Base-by-base conservation (phyloP, 176 grass and related monocot genomes). In the Phoenix roebelenii region DNA sequence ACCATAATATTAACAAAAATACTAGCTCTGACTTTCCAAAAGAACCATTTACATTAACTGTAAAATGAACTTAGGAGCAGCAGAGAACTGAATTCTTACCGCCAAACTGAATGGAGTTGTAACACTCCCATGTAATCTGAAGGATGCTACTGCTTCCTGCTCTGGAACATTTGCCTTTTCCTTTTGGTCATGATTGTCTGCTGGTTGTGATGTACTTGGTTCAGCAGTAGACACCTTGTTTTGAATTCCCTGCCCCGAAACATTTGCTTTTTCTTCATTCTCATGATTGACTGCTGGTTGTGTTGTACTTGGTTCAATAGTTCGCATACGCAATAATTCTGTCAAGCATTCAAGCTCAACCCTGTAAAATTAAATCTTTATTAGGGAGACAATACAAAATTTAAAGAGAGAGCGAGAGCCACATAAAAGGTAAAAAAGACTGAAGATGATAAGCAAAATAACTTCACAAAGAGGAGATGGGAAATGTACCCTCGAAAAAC, bases 281-380 rank as follows among this genome's bases (percentile, higher is more conserved):
- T 60, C 65, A 26, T 0, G 18, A 15, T 68, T 60, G 23, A 57
- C 71, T 10, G 17, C 24, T 54, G 77, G 54, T 51, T 71, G 20
- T 62, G 68, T 26, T 24, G 49, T 56, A 74, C 79, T 59, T 57
- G 79, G 44, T 18, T 90, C 82, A 54, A 77, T 15, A 23, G 82
- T 90, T 85, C 82, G 85, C 55, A 64, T 71, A 49, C 72, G 82
- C 72, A 90, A 55, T 49, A 90, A 55, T 57, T 83, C 72, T n/a
- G 79, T 85, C 55, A 90, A 70, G 62, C 63, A 76, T 30, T 85
- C 82, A 71, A 85, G 85, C 51, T 90, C 82, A 74, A 69, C 60
- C 72, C 87, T 90, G 79, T 63, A 48, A 54, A 10, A 62, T 29
- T 15, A 55, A 18, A 24, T 35, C 32, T 35, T 35, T 35, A 35